Evolutionary conservation across 2,329 filamentous ascomycete species (phyloP).

Genomic region (Aureobasidium uvarum): DNA sequence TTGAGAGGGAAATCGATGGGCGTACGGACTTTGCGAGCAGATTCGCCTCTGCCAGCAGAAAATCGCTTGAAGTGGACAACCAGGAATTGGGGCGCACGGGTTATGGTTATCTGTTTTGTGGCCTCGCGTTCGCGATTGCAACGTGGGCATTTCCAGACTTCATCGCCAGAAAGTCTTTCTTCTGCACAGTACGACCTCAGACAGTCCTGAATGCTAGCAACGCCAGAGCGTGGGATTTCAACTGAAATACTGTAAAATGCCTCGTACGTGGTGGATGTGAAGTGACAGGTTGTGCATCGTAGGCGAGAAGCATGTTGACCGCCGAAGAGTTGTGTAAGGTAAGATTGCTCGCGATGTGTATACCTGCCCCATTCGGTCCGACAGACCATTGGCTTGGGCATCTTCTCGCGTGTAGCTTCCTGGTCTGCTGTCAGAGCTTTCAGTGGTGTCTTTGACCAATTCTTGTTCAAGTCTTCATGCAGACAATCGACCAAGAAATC

Average conservation of each 20-base stretch:
- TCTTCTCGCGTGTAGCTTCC: slow-evolving; percentile 59
- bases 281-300: slow-evolving; percentile 59
- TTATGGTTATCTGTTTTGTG: slow-evolving; percentile 69
- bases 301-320: slow-evolving; percentile 65
- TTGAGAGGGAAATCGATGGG: slow-evolving; percentile 75
- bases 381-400: slow-evolving; percentile 64
- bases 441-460: slow-evolving; percentile 59
- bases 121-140: slow-evolving; percentile 68
- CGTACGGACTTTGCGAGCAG: slow-evolving; percentile 65
- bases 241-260: slow-evolving; percentile 70
- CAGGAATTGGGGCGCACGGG: slow-evolving; percentile 74
- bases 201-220: slow-evolving; percentile 64
- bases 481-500: slow-evolving; percentile 77
- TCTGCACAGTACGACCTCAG: slow-evolving; percentile 67
- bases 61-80: slow-evolving; percentile 76
- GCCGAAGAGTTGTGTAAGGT: slow-evolving; percentile 76
- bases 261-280: slow-evolving; percentile 65
- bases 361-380: slow-evolving; percentile 73
- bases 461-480: slow-evolving; percentile 79
- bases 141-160: slow-evolving; percentile 69
- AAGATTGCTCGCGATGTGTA: slow-evolving; percentile 66
- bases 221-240: slow-evolving; percentile 63
- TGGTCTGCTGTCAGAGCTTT: slow-evolving; percentile 59
- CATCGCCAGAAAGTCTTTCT: slow-evolving; percentile 65
- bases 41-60: slow-evolving; percentile 53